Evolutionary conservation across 805 yeast species (phyloP), one percentile per base, ranked within the genome.

Genomic region (Myxozyma neotropica): DNA sequence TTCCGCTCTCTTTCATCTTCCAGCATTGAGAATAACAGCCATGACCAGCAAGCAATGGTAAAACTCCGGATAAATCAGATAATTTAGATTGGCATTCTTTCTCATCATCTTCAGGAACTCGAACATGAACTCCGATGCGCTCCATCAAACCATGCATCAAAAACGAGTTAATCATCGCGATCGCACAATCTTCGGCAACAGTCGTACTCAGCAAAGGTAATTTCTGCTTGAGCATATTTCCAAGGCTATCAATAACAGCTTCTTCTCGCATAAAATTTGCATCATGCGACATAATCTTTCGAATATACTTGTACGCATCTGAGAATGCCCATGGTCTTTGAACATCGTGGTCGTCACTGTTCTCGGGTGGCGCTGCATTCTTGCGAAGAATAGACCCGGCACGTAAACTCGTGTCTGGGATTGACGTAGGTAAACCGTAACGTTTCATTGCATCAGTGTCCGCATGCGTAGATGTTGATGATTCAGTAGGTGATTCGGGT

Each of bases 1-100:
- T 6, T 13, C 52, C 39, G 5, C 13, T n/a, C n/a, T 33, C 52
- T 17, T 29, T 19, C 38, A 23, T 23, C 4, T 17, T 21, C 43
- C 52, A 48, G 15, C 43, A 48, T 21, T 67, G 57, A 2, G 75
- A 59, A 49, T 73, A 74, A 61, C 76, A 74, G 1, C 77, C 76
- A 45, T 53, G 45, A n/a, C 74, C 73, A 12, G 74, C 60, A 6
- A 74, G 58, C 6, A 60, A 51, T 2, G 77, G 72, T 17, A 75
- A 42, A 17, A 75, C 77, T 1, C 78, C 78, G 0, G 69, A 54
- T 13, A 67, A 58, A 17, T 33, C 38, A 1, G 43, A 53, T 15
- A 55, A 45, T 27, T 55, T 52, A 12, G 42, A 48, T 13, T 49
- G 13, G 21, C 56, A 52, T 6, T 36, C n/a, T 39, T 35, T 6